Evolutionary conservation across 2,329 filamentous ascomycete species (phyloP).

Genomic region (Arthrinium phaeospermum): DNA sequence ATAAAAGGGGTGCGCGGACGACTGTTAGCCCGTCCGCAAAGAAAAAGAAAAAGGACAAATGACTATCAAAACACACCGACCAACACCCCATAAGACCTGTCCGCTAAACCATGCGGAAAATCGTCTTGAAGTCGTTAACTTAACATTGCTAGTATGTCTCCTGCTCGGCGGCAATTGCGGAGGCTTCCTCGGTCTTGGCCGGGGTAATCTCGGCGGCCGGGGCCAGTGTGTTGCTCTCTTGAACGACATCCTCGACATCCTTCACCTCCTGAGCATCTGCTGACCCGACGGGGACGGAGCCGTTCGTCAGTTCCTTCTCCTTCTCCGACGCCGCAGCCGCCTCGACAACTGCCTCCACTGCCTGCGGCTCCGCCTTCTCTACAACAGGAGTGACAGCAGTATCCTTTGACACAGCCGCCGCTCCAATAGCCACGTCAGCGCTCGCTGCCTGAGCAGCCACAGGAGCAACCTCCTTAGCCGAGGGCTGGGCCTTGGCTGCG

Average conservation of each 20-base stretch:
- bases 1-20: not conserved
- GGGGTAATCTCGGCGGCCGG: constrained; percentile 1
- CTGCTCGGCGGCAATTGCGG: not conserved
- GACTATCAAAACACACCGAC: not conserved
- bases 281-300: constrained; percentile 21
- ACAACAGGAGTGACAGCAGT: constrained; percentile 25
- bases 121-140: not conserved
- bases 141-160: not conserved
- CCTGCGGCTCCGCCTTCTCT: constrained; percentile 22
- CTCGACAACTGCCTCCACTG: constrained; percentile 20
- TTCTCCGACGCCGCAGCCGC: constrained; percentile 15
- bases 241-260: constrained; percentile 36
- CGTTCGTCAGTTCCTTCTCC: constrained; percentile 26
- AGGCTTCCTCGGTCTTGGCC: constrained; percentile 18
- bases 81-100: not conserved
- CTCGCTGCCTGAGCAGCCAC: constrained; percentile 27
- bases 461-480: constrained; percentile 34
- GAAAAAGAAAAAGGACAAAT: not conserved
- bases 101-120: not conserved
- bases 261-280: constrained; percentile 33
- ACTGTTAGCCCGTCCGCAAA: not conserved
- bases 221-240: constrained; percentile 21
- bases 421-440: constrained; percentile 24
- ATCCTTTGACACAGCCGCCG: constrained; percentile 21
- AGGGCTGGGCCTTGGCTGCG: constrained; percentile 26